phyloP scores from a whole-genome alignment of 2,329 filamentous ascomycete genomes.

The Ophiostoma triangulosporum region DNA sequence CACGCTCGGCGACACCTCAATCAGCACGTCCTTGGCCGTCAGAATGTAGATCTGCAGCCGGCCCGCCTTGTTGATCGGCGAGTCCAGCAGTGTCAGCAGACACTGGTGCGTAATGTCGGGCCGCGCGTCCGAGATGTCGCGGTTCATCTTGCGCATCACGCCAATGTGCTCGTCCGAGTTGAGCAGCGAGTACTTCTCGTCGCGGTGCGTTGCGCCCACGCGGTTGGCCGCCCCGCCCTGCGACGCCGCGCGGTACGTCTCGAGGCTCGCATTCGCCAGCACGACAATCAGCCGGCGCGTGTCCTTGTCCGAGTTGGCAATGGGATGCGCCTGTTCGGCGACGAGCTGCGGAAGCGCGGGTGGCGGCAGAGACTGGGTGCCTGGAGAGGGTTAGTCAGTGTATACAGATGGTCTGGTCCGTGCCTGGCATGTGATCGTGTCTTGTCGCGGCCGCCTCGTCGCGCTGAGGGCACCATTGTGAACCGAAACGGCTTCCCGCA shows the following conservation, averaged over 20 bases:
- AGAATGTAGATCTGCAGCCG: constrained; percentile 98
- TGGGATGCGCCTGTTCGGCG: constrained; percentile 80
- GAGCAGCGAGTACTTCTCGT: constrained; percentile 93
- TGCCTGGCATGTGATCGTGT: neutral
- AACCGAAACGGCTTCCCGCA: too few species aligned
- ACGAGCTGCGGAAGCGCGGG: constrained; percentile 83
- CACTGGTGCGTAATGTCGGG: constrained; percentile 99
- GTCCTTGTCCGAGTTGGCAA: constrained; percentile 76
- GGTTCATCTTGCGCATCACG: constrained; percentile 98
- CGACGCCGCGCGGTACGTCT: constrained; percentile 88
- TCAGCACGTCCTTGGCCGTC: constrained; percentile 91
- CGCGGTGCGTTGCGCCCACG: constrained; percentile 48
- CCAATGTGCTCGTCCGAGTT: constrained; percentile 99
- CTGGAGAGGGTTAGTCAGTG: constrained; percentile 30
- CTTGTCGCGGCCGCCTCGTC: too few species aligned
- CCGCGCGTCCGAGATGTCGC: constrained; percentile 93
- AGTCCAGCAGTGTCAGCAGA: constrained; percentile 90
- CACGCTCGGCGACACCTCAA: constrained; percentile 95
- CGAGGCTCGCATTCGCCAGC: constrained; percentile 89
- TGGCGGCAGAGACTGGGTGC: constrained; percentile 89
- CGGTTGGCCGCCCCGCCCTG: constrained; percentile 48
- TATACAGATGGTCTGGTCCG: neutral
- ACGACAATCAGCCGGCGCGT: constrained; percentile 88
- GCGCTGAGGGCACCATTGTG: too few species aligned
- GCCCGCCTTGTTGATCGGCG: constrained; percentile 95